A percentile compares a stretch with the other conserved stretches of the same genome.
Conservation (phyloP, 2,329 filamentous ascomycete species). For the Alternaria sp. region DNA sequence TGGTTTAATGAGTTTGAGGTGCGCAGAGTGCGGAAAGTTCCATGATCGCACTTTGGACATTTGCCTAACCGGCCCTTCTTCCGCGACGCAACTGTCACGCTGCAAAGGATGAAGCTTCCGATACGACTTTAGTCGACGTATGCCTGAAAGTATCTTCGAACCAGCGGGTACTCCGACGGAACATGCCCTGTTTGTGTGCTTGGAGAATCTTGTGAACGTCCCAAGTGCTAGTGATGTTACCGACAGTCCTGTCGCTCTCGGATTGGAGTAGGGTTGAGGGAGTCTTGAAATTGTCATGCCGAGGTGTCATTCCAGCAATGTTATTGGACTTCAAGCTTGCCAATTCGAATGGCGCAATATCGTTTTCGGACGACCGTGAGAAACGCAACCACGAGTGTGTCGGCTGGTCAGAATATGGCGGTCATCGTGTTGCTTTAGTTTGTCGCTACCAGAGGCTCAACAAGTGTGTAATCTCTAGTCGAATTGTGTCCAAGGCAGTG, state of each 20-base stretch:
- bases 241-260: not conserved
- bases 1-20: not conserved
- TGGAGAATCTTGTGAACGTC: not conserved
- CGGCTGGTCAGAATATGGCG: not conserved
- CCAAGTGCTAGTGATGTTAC: not conserved
- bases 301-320: not conserved
- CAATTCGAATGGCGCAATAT: not conserved
- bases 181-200: not conserved
- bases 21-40: not conserved
- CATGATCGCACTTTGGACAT: not conserved
- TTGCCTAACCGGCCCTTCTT: not conserved
- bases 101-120: not conserved
- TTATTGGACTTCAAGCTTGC: not conserved
- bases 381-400: not conserved
- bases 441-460: constrained; percentile 2
- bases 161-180: not conserved
- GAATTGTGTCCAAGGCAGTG: not conserved
- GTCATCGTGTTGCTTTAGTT: constrained; percentile 4
- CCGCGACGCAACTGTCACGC: not conserved
- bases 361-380: not conserved
- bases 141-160: not conserved
- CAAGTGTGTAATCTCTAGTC: not conserved
- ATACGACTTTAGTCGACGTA: not conserved
- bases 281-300: not conserved
- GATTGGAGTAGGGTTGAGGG: not conserved